Evolutionary conservation across 371 early-diverging fungal genomes (phyloP).

Genomic region (Dichotomocladium elegans): DNA sequence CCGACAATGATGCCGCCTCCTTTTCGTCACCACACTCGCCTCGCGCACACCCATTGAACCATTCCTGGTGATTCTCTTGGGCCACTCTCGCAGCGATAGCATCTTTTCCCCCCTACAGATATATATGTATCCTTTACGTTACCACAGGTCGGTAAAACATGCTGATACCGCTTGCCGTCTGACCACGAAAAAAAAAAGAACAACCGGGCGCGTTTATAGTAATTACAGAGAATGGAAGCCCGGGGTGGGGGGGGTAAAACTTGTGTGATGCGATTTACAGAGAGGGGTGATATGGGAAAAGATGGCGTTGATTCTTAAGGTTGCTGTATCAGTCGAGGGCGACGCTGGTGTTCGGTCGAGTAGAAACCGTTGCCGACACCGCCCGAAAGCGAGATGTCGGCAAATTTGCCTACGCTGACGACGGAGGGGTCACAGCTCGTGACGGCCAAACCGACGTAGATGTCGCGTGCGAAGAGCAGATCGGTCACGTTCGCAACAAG

Average conservation of each 20-base stretch:
- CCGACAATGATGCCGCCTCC: slow-evolving; percentile 1
- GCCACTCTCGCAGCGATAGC: background rate
- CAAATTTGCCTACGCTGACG: slow-evolving; percentile 43
- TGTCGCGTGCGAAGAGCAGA: slow-evolving; percentile 28
- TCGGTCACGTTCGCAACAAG: slow-evolving; percentile 14
- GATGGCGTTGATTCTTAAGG: background rate
- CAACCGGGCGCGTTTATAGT: background rate
- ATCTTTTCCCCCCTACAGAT: too few relatives aligned
- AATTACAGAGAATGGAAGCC: background rate
- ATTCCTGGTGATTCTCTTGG: background rate
- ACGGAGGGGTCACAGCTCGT: slow-evolving; percentile 44
- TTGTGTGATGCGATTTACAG: background rate
- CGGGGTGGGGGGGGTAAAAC: background rate
- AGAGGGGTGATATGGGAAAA: too few relatives aligned
- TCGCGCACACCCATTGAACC: background rate
- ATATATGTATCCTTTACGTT: background rate
- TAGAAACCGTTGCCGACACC: slow-evolving; percentile 25
- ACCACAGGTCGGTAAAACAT: background rate
- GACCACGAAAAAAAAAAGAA: background rate
- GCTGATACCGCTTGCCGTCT: background rate
- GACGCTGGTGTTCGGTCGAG: background rate
- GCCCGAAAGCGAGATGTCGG: slow-evolving; percentile 29
- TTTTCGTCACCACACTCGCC: background rate
- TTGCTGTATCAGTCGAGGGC: background rate
- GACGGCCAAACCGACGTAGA: slow-evolving; percentile 39